Evolutionary conservation across 257 asterid species (phyloP), one percentile per base, ranked within the genome.

Genomic region (Ophiorrhiza pumila): DNA sequence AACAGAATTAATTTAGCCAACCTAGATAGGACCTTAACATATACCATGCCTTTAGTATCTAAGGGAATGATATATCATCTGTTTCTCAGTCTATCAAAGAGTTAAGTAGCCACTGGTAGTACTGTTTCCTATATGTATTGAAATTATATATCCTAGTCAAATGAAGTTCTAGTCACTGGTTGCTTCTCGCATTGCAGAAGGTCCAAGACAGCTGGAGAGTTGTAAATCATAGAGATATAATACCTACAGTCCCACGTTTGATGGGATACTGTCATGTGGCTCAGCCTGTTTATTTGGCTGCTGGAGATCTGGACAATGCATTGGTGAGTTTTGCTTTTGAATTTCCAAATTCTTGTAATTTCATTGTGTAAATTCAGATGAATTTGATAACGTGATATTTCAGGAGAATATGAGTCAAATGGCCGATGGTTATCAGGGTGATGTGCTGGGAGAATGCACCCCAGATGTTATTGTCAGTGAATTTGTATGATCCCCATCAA

Each of bases 201-300:
- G 93, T 92, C 71, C 83, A 84, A 76, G 96, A 90, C 68, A 95
- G 97, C 84, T 95, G 98, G 97, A 85, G 98, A 82, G 86, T 95
- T 66, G 97, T 95, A 70, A 95, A 95, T 83, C 98, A 90, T 69
- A 79, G 99, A 77, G 99, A 95, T 87, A 95, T 92, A 74, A 95
- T 95, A 80, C 98, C 99, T 65, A 92, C 99, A 34, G 98, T 95
- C 72, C 99, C 99, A 34, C 97, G 97, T 58, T 79, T 95, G 81
- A 92, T 95, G 99, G 99, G 99, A 79, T 92, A 95, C 80, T 92
- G 97, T 81, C 99, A 95, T 72, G 97, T 95, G 52, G 98, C 99
- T 81, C 97, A 95, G 65, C 99, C 99, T 7, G 85, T 95, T 77
- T 95, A 84, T 90, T 82, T 95, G 81, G 86, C 86, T 10, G 85